A percentile compares a stretch with the other conserved stretches of the same genome.
Conservation (phyloP, 1,139 yeast genomes). For the Candida tropicalis region DNA sequence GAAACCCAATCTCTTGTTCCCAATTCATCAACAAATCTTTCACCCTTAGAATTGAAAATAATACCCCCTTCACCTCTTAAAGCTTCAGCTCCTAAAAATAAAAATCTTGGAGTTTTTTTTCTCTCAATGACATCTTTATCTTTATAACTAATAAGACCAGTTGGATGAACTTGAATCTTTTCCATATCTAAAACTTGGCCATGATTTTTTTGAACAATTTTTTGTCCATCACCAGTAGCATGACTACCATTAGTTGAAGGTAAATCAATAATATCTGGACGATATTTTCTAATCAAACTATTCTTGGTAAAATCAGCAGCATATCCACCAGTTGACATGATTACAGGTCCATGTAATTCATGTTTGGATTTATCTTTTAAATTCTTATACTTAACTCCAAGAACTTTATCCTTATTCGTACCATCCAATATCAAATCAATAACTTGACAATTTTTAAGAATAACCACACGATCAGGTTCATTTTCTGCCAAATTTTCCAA, state of each 20-base stretch:
- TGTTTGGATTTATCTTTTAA: slow-evolving; percentile 35
- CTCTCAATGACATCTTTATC: slow-evolving; percentile 51
- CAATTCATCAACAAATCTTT: slow-evolving; percentile 72
- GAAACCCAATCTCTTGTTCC: slow-evolving; percentile 72
- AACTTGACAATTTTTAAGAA: slow-evolving; percentile 58
- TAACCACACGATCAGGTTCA: slow-evolving; percentile 53
- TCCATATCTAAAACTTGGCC: slow-evolving; percentile 74
- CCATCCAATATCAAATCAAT: slow-evolving; percentile 49
- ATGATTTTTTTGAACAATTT: slow-evolving; percentile 56
- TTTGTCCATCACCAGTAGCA: slow-evolving; percentile 80
- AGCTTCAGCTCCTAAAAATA: slow-evolving; percentile 79
- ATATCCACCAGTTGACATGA: slow-evolving; percentile 83
- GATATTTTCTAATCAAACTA: slow-evolving; percentile 52
- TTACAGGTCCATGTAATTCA: slow-evolving; percentile 55
- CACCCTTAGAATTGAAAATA: slow-evolving; percentile 61
- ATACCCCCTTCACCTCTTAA: slow-evolving; percentile 79
- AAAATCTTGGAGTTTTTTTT: slow-evolving; percentile 48
- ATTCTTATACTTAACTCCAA: slow-evolving; percentile 53
- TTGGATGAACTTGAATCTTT: slow-evolving; percentile 81
- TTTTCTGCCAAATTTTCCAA: slow-evolving; percentile 51
- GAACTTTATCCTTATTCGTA: slow-evolving; percentile 26
- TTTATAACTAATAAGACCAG: slow-evolving; percentile 71
- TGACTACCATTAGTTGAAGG: slow-evolving; percentile 78
- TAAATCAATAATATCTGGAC: slow-evolving; percentile 63
- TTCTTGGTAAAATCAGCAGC: slow-evolving; percentile 60